Evolutionary conservation across 1,139 yeast genomes (phyloP).

Genomic region (Kodamaea ohmeri): DNA sequence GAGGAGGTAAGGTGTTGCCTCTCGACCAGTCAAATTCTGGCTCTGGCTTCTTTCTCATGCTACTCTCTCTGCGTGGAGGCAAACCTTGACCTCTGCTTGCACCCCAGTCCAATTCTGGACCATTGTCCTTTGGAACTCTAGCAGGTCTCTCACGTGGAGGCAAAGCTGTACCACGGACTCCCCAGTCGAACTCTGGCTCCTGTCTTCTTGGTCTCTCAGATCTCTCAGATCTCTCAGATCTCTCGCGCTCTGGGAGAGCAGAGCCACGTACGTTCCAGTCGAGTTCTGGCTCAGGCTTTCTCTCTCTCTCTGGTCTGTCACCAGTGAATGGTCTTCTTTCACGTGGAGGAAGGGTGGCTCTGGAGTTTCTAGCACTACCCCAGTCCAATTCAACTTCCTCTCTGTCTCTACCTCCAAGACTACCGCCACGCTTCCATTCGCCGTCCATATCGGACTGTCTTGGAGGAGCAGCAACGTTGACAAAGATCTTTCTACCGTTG

Average conservation of each 20-base stretch:
- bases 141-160: conserved; percentile 35
- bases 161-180: conserved; percentile 46
- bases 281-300: conserved; percentile 29
- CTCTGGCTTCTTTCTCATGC: conserved; percentile 28
- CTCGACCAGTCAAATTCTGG: conserved; percentile 37
- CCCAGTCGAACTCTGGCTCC: conserved; percentile 62
- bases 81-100: conserved; percentile 35
- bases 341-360: conserved; percentile 37
- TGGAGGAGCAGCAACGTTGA: conserved; percentile 89
- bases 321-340: conserved; percentile 29
- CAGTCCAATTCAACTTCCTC: conserved; percentile 29
- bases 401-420: conserved; percentile 26
- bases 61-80: conserved; percentile 27
- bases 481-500: conserved; percentile 74
- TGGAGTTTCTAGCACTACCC: conserved; percentile 37
- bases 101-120: conserved; percentile 42
- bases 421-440: conserved; percentile 48
- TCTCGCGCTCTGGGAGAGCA: conserved; percentile 32
- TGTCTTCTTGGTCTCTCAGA: conserved; percentile 43
- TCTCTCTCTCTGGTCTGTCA: conserved; percentile 27
- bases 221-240: conserved; percentile 25
- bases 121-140: conserved; percentile 22
- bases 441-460: conserved; percentile 45
- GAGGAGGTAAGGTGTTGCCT: conserved; percentile 27
- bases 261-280: conserved; percentile 46